Evolutionary conservation across 192 early-diverging fungal genomes (phyloP).

Genomic region (Martensiomyces pterosporus): DNA sequence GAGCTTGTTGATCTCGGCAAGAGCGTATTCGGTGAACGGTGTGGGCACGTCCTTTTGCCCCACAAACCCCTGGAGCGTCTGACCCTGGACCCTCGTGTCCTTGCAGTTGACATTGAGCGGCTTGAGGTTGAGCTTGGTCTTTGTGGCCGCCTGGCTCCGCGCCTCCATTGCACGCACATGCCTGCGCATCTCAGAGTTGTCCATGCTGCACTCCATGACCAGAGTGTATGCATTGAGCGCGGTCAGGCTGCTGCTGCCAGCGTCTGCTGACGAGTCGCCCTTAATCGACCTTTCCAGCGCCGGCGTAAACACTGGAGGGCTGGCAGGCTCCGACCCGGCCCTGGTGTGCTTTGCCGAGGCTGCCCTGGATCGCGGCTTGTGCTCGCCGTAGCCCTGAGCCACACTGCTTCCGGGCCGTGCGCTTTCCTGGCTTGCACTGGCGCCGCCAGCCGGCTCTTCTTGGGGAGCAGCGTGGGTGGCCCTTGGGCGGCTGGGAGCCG

Average conservation of each 20-base stretch:
- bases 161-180: constrained; percentile 22
- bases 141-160: constrained; percentile 1
- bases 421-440: no score
- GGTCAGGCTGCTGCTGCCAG: background rate
- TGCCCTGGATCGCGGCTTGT: no score
- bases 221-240: constrained; percentile 39
- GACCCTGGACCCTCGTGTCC: constrained; percentile 30
- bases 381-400: no score
- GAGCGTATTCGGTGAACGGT: constrained; percentile 43
- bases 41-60: constrained; percentile 35
- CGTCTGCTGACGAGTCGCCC: background rate
- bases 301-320: constrained; percentile 31
- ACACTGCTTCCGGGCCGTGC: no score
- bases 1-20: constrained; percentile 35
- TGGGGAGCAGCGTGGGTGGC: no score
- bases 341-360: constrained; percentile 3
- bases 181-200: constrained; percentile 41
- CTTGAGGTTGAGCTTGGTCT: constrained; percentile 34
- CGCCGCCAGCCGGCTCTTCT: no score
- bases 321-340: constrained; percentile 22
- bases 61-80: constrained; percentile 36
- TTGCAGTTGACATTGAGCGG: constrained; percentile 15
- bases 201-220: constrained; percentile 51
- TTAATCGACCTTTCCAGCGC: constrained; percentile 34
- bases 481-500: no score